Evolutionary conservation across 1,139 yeast genomes (phyloP).

Genomic region (Hansenula lynferdii): DNA sequence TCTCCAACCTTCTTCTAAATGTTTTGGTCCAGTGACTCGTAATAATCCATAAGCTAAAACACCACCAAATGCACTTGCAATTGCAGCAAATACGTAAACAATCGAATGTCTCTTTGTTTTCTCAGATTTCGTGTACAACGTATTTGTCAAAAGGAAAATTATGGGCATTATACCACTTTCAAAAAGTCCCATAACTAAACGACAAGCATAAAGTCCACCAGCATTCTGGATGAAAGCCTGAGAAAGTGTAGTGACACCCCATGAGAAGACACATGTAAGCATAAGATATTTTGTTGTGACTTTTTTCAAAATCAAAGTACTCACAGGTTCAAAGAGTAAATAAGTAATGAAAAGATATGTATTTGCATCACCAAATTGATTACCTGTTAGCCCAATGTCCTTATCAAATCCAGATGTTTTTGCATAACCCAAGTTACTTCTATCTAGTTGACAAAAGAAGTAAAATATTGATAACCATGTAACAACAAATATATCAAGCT

Average conservation of each 20-base stretch:
- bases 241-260: neutral
- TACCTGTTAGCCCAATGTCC: neutral
- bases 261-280: neutral
- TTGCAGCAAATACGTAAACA: neutral
- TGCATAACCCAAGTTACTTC: neutral
- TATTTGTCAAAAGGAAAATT: neutral
- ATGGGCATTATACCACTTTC: neutral
- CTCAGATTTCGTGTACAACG: neutral
- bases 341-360: neutral
- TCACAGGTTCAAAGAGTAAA: neutral
- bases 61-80: neutral
- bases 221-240: neutral
- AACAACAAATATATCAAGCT: neutral
- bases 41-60: neutral
- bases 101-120: neutral
- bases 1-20: neutral
- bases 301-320: neutral
- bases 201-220: neutral
- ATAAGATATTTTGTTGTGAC: neutral
- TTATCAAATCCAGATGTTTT: neutral
- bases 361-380: neutral
- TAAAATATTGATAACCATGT: neutral
- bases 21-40: neutral
- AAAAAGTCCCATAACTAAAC: neutral
- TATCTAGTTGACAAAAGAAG: neutral